These are phyloP conservation scores for Amaranthus tricolor DNA, from an alignment of 179 eudicot species.

Conservation along the genomic window DNA sequence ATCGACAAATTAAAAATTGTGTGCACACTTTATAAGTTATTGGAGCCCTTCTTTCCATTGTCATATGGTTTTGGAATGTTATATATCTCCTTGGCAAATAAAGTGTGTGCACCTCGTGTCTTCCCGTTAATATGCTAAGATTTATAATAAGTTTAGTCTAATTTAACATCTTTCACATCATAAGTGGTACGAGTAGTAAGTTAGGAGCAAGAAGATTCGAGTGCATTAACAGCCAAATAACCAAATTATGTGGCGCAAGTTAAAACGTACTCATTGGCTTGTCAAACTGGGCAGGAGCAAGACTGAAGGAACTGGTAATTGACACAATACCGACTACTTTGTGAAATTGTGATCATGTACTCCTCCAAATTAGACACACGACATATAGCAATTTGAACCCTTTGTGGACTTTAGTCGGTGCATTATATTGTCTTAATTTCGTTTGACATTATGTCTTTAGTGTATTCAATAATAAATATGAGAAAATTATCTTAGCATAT, in stretches of 20 bases:
- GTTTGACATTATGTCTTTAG: too few relatives aligned
- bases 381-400: constrained; percentile 7
- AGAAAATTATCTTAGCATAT: too few relatives aligned
- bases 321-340: not conserved
- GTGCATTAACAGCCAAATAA: not conserved
- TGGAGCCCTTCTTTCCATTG: too few relatives aligned
- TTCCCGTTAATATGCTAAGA: too few relatives aligned
- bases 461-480: too few relatives aligned
- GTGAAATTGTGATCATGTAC: not conserved
- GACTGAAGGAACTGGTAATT: constrained; percentile 6
- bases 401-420: constrained; percentile 25
- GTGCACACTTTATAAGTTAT: too few relatives aligned
- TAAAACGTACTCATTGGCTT: not conserved
- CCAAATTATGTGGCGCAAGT: constrained; percentile 7
- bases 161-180: too few relatives aligned
- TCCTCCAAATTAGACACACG: not conserved
- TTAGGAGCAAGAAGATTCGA: not conserved
- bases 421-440: not conserved
- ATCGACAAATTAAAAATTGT: too few relatives aligned
- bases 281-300: not conserved
- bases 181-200: not conserved
- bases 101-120: too few relatives aligned
- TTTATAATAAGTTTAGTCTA: too few relatives aligned
- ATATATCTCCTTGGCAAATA: too few relatives aligned
- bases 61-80: too few relatives aligned